Base-by-base conservation (phyloP, 176 grass and related monocot genomes). In the Carex cristatella region DNA sequence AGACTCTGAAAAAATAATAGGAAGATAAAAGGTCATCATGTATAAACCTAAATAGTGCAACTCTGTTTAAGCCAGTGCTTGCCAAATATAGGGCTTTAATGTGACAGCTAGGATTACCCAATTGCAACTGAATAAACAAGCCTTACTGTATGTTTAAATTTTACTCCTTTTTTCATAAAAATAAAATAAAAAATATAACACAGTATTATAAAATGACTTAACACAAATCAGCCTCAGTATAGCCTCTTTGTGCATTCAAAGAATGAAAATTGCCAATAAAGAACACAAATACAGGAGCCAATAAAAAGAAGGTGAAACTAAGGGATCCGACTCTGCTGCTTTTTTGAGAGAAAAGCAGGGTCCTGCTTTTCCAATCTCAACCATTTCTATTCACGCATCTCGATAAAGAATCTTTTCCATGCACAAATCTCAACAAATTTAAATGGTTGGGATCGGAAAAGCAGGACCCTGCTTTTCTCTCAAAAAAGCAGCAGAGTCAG, bases 1-100 rank as follows among this genome's bases (percentile, higher is more conserved):
- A 99, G 87, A 79, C 88, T 89, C 96, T 99, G 90, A 69, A 94
- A 37, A 92, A 95, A 71, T 65, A 48, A 57, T 35, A 72, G 12
- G 65, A 48, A n/a, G 4, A 48, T 64, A 84, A 64, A 78, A 75
- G 71, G 14, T 84, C 28, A 61, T 78, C 48, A n/a, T 85, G 53
- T 74, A 15, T 69, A 72, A 19, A 72, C 8, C 46, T 78, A 78
- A 32, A 14, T 7, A 16, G 73, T 30, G 56, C 49, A 55, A 56
- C 46, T 56, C 51, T 57, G 73, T 56, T 78, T 56, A 2, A 37
- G 35, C 48, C 27, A 57, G 35, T 37, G 35, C 35, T 33, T 31
- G 1, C 10, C 46, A 77, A 30, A 56, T 77, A 70, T 14, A 14
- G 13, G 27, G 73, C 11, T 56, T 32, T 77, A 56, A 10, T 57